Conservation (phyloP, 1,284 basidiomycete genomes). For the Cystobasidiaceae sp. region DNA sequence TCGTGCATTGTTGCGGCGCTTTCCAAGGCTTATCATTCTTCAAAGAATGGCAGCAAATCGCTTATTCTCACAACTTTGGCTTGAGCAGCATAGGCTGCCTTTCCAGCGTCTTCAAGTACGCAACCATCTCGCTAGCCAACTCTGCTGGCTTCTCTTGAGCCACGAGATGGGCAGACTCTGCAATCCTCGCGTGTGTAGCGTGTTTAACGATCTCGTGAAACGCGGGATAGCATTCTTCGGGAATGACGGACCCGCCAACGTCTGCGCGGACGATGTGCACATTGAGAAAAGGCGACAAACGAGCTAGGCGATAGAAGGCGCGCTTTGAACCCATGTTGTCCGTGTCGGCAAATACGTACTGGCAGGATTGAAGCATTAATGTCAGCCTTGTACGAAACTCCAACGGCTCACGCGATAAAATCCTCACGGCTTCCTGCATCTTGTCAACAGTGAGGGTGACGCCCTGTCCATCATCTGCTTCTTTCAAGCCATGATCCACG, state of each 20-base stretch:
- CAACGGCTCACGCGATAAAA: too few species aligned
- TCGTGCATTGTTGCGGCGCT: too few species aligned
- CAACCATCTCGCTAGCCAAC: constrained; percentile 45
- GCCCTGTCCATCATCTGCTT: constrained; percentile 9
- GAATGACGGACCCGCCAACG: constrained; percentile 33
- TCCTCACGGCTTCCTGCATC: constrained; percentile 32
- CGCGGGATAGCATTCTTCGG: constrained; percentile 22
- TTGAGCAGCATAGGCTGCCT: constrained; percentile 29
- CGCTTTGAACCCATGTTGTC: constrained; percentile 33
- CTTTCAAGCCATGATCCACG: constrained; percentile 58
- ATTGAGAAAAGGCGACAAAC: constrained; percentile 31
- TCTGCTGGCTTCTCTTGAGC: constrained; percentile 49
- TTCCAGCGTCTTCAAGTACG: constrained; percentile 44
- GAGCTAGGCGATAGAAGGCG: constrained; percentile 34
- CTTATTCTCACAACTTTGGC: constrained; percentile 34
- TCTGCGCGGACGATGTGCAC: constrained; percentile 40
- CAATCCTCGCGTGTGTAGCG: constrained; percentile 33
- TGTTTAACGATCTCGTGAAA: constrained; percentile 30
- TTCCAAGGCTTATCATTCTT: too few species aligned
- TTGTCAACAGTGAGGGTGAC: constrained; percentile 28
- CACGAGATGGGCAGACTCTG: constrained; percentile 47
- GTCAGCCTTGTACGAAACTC: too few species aligned
- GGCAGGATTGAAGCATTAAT: neutral
- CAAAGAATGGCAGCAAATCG: too few species aligned
- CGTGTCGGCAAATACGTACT: constrained; percentile 40